phyloP scores from a whole-genome alignment of 2,329 filamentous ascomycete species.

The Cercospora beticola region DNA sequence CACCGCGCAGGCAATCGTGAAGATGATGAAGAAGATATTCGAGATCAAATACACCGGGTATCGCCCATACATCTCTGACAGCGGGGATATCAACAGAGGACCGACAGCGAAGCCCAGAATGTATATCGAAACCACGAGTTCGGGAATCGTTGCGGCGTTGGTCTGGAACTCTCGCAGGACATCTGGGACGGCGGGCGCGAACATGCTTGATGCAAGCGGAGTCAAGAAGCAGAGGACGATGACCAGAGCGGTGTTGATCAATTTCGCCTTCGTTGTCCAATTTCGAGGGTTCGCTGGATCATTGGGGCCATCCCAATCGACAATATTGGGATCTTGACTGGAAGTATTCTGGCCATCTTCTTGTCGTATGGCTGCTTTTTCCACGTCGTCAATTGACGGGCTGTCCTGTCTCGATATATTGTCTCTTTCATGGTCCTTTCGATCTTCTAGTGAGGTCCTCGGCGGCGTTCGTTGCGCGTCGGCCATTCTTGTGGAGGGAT shows the following conservation, averaged over 20 bases:
- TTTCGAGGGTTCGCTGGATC: constrained; percentile 58
- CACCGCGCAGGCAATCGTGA: constrained; percentile 34
- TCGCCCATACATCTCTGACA: constrained; percentile 37
- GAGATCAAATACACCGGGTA: constrained; percentile 31
- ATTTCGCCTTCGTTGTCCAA: constrained; percentile 52
- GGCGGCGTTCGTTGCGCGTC: background rate
- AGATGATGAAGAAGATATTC: constrained; percentile 35
- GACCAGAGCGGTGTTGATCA: constrained; percentile 47
- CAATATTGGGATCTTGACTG: constrained; percentile 44
- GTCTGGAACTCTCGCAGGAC: constrained; percentile 62
- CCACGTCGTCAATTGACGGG: background rate
- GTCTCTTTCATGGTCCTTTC: constrained; percentile 8
- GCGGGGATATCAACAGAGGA: constrained; percentile 43
- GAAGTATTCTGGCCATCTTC: background rate
- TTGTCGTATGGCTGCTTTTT: constrained; percentile 1
- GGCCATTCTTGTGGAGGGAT: background rate
- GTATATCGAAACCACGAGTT: constrained; percentile 66
- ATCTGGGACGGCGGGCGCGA: constrained; percentile 63
- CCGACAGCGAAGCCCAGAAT: constrained; percentile 51
- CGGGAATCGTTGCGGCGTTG: constrained; percentile 53
- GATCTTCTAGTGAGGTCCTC: background rate
- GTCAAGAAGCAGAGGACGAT: constrained; percentile 51
- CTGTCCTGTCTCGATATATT: constrained; percentile 1
- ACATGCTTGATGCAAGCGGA: constrained; percentile 58
- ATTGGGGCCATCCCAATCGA: constrained; percentile 58